These are phyloP conservation scores for Fusarium redolens DNA, from an alignment of 2,329 filamentous ascomycete species.

Conservation along the genomic window DNA sequence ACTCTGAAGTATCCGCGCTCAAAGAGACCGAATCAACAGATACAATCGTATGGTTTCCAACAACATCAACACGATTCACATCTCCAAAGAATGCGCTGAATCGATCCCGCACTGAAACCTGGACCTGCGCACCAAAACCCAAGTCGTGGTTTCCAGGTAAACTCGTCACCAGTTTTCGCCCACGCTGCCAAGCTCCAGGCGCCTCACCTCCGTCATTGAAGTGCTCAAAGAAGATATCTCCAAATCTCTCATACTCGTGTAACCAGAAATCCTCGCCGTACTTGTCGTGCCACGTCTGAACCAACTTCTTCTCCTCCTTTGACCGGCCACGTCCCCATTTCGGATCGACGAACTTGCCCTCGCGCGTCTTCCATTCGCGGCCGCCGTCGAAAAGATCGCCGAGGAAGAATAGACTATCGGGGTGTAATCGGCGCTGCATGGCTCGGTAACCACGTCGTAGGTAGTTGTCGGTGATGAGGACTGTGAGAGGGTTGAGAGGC, in stretches of 20 bases:
- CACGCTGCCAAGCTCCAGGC: slow-evolving; percentile 69
- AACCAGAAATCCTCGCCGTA: slow-evolving; percentile 90
- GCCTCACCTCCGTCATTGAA: slow-evolving; percentile 69
- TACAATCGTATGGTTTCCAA: slow-evolving; percentile 96
- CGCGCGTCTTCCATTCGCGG: slow-evolving; percentile 87
- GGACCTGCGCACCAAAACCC: slow-evolving; percentile 88
- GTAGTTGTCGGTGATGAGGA: slow-evolving; percentile 85
- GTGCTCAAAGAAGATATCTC: slow-evolving; percentile 81
- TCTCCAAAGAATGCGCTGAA: slow-evolving; percentile 93
- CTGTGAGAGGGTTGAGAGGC: slow-evolving; percentile 65
- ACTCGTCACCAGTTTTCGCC: slow-evolving; percentile 83
- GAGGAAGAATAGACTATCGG: slow-evolving; percentile 89
- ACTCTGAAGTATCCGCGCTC: slow-evolving; percentile 73
- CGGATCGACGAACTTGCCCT: slow-evolving; percentile 69
- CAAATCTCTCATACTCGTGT: slow-evolving; percentile 86
- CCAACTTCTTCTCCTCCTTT: slow-evolving; percentile 61
- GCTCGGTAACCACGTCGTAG: slow-evolving; percentile 84
- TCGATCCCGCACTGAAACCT: slow-evolving; percentile 80
- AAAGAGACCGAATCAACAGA: slow-evolving; percentile 90
- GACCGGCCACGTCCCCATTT: slow-evolving; percentile 67
- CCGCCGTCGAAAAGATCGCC: slow-evolving; percentile 97
- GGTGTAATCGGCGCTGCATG: slow-evolving; percentile 79
- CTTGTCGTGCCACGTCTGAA: slow-evolving; percentile 76
- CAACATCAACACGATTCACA: slow-evolving; percentile 87
- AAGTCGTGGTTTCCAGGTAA: slow-evolving; percentile 96